Evolutionary conservation across 2,329 filamentous ascomycete species (phyloP), one percentile per base, ranked within the genome.

Genomic region (Microsporum canis): DNA sequence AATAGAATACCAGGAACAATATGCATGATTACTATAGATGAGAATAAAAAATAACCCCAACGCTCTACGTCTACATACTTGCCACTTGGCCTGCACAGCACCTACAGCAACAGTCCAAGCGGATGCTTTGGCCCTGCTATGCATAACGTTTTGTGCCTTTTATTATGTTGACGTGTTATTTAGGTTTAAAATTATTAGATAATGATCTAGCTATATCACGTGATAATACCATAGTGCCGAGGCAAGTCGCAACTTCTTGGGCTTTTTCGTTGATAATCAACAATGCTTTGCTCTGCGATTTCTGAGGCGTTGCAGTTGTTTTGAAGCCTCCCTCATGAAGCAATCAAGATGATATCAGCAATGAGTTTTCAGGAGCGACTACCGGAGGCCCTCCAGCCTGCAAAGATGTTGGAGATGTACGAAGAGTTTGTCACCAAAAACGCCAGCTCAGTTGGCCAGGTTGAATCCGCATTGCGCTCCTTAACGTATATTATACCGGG

Each of bases 401-500:
- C 71, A 0, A 76, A 74, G 63, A 74, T 74, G 70, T 63, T 75
- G 17, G 68, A 68, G 38, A 63, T 75, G 29, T 76, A 76, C 59
- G 75, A 76, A 62, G 87, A 94, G 66, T 96, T 97, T 76, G 92
- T 99, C 78, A 88, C 89, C 64, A 94, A 92, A 77, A 99, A 99
- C 73, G 86, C 91, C 63, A 88, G 90, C 70, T 90, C 95, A 63
- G 91, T 99, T 59, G 89, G 90, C 57, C 91, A 96, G 77, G 92
- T 99, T 65, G 94, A 99, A 78, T 95, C 89, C 65, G 90, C 91
- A 12, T 78, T 99, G 70, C 85, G 94, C 43, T 96, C 91, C 33
- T 77, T 99, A 66, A 96, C 92, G 56, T 99, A 99, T 73, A 91
- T 99, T 66, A 94, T 97, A 57, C 94, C 92, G 62, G 91, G 88